Conservation (phyloP, 768 basidiomycete species). For the Collybiopsis luxurians region DNA sequence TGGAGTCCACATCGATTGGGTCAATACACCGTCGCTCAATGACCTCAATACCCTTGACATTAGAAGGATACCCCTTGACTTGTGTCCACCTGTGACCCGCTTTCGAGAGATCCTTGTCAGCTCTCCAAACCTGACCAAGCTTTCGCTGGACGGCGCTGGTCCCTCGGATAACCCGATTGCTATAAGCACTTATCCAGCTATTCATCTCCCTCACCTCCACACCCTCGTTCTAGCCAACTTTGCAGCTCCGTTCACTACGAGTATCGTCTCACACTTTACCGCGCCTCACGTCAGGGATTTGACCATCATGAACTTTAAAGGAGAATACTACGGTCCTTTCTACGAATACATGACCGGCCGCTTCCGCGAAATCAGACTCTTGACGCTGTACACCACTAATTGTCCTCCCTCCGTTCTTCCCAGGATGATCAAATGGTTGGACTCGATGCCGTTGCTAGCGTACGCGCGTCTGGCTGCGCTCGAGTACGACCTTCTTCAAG, state of each 20-base stretch:
- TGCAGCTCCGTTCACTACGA: conserved; percentile 43
- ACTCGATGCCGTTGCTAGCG: conserved; percentile 54
- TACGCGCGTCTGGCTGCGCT: conserved; percentile 50
- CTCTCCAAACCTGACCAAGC: conserved; percentile 49
- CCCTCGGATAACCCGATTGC: conserved; percentile 35
- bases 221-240: conserved; percentile 59
- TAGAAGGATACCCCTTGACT: conserved; percentile 53
- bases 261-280: conserved; percentile 44
- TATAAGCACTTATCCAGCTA: conserved; percentile 24
- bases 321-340: conserved; percentile 49
- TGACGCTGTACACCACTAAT: conserved; percentile 50
- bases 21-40: conserved; percentile 33
- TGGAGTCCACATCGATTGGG: conserved; percentile 64
- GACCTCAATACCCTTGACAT: conserved; percentile 68
- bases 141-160: conserved; percentile 63
- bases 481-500: conserved; percentile 37
- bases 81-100: conserved; percentile 44
- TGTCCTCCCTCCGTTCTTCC: conserved; percentile 19
- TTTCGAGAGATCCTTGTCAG: conserved; percentile 52
- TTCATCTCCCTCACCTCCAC: conserved; percentile 48
- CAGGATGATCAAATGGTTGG: conserved; percentile 47
- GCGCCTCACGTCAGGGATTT: conserved; percentile 59
- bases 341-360: conserved; percentile 42
- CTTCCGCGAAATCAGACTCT: conserved; percentile 50
- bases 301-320: conserved; percentile 51